Base-by-base conservation (phyloP, 805 yeast species). In the Pichia occidentalis region DNA sequence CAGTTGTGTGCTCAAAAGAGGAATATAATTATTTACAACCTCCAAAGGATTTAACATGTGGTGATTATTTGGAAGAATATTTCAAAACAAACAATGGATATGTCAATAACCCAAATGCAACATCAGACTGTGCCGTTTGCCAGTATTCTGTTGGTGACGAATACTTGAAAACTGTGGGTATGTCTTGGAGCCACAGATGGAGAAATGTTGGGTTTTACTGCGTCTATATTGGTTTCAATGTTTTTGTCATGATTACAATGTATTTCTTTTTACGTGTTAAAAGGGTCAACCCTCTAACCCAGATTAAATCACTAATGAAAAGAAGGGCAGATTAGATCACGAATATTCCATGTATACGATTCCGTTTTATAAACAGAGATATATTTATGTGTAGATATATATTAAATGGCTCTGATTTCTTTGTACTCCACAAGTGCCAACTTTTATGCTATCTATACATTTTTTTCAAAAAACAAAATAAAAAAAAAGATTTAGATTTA, bases 181-280 rank as follows among this genome's bases (percentile, higher is more conserved):
- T 73, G 41, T 51, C 57, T 10, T 75, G 61, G 52, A 37, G 54
- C 26, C 59, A 72, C 40, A 58, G 78, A 36, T 79, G 85, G 85
- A 71, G 85, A 60, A 77, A 80, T 46, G 57, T 79, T 43, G 86
- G 86, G n/a, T n/a, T n/a, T n/a, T n/a, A n/a, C n/a, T n/a, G n/a
- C n/a, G n/a, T n/a, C n/a, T n/a, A n/a, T n/a, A 3, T 61, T 79
- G 48, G 57, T 14, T 73, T 77, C 67, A 77, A 79, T 43, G 22
- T 68, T n/a, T 35, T 46, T 32, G 65, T 61, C 9, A 63, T 68
- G 67, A 54, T 62, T 29, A 40, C 31, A 6, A 41, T 53, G 16
- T 65, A 63, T 46, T 64, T 56, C 44, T 6, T 50, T 43, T 46
- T 59, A 56, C 46, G 68, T 52, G 54, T 61, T 45, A 28, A 42